phyloP scores from a whole-genome alignment of 257 asterid species.

The Lycium ferocissimum region DNA sequence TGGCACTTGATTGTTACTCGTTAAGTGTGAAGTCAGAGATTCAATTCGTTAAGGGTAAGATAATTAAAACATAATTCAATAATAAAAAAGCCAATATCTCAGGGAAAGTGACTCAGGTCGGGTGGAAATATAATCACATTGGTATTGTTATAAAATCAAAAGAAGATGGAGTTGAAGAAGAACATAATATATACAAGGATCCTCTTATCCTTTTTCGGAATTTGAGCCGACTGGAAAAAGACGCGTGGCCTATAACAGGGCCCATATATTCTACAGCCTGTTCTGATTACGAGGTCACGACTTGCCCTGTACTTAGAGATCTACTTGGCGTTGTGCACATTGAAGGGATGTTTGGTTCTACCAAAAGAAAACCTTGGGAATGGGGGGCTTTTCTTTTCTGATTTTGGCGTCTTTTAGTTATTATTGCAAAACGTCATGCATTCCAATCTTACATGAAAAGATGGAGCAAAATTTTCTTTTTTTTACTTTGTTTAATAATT shows the following conservation, averaged over 20 bases:
- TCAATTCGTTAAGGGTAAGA: neutral
- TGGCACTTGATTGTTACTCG: neutral
- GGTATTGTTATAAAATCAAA: neutral
- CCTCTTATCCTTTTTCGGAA: constrained; percentile 24
- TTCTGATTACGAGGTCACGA: constrained; percentile 23
- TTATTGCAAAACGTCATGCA: too few relatives aligned
- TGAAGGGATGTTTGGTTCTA: neutral
- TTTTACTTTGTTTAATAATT: too few relatives aligned
- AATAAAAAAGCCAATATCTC: neutral
- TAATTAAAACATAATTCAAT: neutral
- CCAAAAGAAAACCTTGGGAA: constrained; percentile 11
- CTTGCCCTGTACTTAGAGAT: neutral
- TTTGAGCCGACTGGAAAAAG: constrained; percentile 32
- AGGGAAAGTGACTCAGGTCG: neutral
- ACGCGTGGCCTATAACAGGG: constrained; percentile 21
- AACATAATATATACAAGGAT: neutral
- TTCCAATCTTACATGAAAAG: too few relatives aligned
- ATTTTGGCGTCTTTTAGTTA: neutral
- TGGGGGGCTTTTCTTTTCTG: neutral
- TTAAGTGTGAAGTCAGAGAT: constrained; percentile 5
- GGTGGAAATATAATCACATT: neutral
- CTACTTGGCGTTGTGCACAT: neutral
- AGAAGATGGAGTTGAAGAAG: neutral
- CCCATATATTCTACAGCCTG: constrained; percentile 30
- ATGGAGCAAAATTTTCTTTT: too few relatives aligned